Percentiles rank a stretch among this genome's conserved stretches.
phyloP scores from a whole-genome alignment of 2,329 filamentous ascomycete species.

The Xylariaceae sp. region DNA sequence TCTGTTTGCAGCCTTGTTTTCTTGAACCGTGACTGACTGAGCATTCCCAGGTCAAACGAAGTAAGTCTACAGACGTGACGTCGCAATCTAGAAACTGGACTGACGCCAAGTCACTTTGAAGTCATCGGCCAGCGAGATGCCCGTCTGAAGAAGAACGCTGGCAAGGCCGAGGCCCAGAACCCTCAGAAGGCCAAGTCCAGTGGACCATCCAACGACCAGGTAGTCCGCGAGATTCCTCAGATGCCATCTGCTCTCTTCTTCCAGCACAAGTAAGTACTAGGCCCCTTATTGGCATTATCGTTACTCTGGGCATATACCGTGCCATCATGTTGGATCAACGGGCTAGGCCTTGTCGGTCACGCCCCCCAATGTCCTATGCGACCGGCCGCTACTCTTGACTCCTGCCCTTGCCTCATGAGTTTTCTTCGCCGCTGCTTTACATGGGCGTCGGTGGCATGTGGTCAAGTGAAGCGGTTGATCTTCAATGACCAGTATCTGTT shows the following conservation, averaged over 20 bases:
- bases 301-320: not conserved
- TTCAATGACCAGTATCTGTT: not conserved
- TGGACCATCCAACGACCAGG: slow-evolving; percentile 44
- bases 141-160: slow-evolving; percentile 74
- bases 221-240: slow-evolving; percentile 75
- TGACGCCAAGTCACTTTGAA: slow-evolving; percentile 8
- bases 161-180: slow-evolving; percentile 55
- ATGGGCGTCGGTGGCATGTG: no score
- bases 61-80: slow-evolving; percentile 10
- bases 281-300: not conserved
- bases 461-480: not conserved
- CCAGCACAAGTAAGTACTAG: slow-evolving; percentile 46
- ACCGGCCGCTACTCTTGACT: no score
- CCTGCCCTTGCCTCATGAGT: no score
- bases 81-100: not conserved
- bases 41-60: slow-evolving; percentile 28
- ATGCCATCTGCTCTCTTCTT: slow-evolving; percentile 83
- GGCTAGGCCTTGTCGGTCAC: not conserved
- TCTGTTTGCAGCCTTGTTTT: not conserved
- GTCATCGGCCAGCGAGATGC: slow-evolving; percentile 76
- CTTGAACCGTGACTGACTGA: slow-evolving; percentile 27
- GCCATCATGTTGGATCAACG: not conserved
- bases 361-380: not conserved
- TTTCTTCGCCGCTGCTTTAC: no score
- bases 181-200: slow-evolving; percentile 54